Evolutionary conservation across 1,139 yeast species (phyloP), one percentile per base, ranked within the genome.

Genomic region (Zygosaccharomyces pseudobailii): DNA sequence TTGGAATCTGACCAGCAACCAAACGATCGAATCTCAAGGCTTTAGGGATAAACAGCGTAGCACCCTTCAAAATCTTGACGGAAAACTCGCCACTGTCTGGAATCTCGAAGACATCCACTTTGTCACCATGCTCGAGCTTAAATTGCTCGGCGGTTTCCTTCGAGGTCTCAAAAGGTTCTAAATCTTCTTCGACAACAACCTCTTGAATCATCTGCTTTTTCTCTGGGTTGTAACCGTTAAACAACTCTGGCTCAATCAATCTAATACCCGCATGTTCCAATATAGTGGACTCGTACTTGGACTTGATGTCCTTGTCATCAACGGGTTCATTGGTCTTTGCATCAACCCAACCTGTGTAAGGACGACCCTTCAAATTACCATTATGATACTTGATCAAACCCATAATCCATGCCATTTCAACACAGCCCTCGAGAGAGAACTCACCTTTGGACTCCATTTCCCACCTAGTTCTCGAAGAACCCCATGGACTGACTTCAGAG

Each of bases 351-450:
- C 97, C 97, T 48, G 94, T 77, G 75, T 89, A 89, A 52, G 79
- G 79, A 66, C 74, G 74, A 66, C 96, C 96, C 80, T 90, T 90
- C 69, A 90, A 78, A 69, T 82, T 80, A 72, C 97, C 97, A 58
- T 87, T 88, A 69, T 84, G 89, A 75, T 92, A 92, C 71, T 87
- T 87, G 73, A 92, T 89, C 68, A 86, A 79, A 58, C 97, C 97
- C 97, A 92, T 92, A 60, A 92, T 89, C 97, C 97, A 92, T 45
- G 98, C 97, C 96, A 92, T 90, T 75, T 92, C 98, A 67, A 92
- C 86, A 65, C 96, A 86, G 66, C 98, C 98, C 73, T 92, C 98
- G 63, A 92, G 75, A n/a, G 97, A 90, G 71, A 92, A 92, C 66
- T 87, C 89, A 63, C 98, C 98, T 52, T 71, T 59, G 47, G 97